Percentiles rank a stretch among this genome's conserved stretches.
Evolutionary conservation across 306 rosid genomes (phyloP).

Genomic region (Acacia confusa): DNA sequence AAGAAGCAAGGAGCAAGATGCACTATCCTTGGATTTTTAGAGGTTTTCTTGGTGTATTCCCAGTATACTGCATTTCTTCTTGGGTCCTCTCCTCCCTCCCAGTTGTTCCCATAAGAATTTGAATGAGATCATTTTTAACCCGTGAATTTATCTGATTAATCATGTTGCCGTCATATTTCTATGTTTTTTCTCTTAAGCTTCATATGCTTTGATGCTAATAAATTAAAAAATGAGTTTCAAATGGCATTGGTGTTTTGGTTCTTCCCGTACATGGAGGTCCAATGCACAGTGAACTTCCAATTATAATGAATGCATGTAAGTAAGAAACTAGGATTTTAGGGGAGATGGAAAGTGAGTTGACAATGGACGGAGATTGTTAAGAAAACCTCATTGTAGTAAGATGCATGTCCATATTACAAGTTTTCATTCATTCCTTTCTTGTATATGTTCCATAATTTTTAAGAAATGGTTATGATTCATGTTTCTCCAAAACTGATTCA

Average conservation of each 20-base stretch:
- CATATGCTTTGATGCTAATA: neutral
- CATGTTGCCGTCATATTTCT: neutral
- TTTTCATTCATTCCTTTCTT: neutral
- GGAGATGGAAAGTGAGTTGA: neutral
- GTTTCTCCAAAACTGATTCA: conserved; percentile 11
- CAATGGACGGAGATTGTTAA: neutral
- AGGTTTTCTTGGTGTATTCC: neutral
- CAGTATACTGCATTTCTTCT: neutral
- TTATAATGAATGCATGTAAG: neutral
- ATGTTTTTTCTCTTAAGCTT: neutral
- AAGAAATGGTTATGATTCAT: neutral
- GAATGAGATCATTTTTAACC: neutral
- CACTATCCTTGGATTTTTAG: neutral
- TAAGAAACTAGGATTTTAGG: conserved; percentile 4
- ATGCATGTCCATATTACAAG: neutral
- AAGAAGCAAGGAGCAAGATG: neutral
- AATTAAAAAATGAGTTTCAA: neutral
- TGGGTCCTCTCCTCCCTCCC: neutral
- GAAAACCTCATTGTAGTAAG: conserved; percentile 1
- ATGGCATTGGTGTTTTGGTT: neutral
- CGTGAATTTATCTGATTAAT: neutral
- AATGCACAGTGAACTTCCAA: conserved; percentile 8
- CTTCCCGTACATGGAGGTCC: neutral
- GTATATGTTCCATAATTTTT: neutral
- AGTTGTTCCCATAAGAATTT: neutral